Evolutionary conservation across 495 filamentous ascomycete species (phyloP), one percentile per base, ranked within the genome.

Genomic region (Hypoxylon crocopeplum): DNA sequence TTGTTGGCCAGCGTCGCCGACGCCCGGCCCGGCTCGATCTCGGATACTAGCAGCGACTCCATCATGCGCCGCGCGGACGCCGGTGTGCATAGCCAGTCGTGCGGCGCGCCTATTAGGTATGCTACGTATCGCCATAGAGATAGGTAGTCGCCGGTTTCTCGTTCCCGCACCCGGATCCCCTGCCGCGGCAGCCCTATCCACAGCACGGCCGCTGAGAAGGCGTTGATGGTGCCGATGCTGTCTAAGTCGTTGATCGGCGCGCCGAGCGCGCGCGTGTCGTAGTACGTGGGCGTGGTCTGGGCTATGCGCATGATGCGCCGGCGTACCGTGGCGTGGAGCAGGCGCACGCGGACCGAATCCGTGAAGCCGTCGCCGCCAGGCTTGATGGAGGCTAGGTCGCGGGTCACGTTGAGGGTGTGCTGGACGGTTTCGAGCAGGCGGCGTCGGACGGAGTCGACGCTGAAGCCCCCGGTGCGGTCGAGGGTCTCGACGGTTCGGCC

Each of bases 221-320:
- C 80, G 44, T 73, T 75, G 66, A 92, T 86, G 13, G 90, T 93
- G 11, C 69, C 84, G 25, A 92, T 84, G 45, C 79, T 83, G 71
- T 93, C 89, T 2, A 93, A 75, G 57, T 92, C 86, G 67, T 86
- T 92, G 66, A 91, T 83, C 1, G 90, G 90, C 0, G 87, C 69
- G 5, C 90, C 90, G 49, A 73, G 79, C 24, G 76, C 66, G 24
- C 80, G 67, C 12, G 85, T 62, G 54, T 86, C 75, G 65, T 86
- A 93, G 71, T 92, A 92, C 7, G 74, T 74, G 0, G 87, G 84
- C 11, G 74, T 72, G 22, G 76, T 64, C 7, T 72, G 51, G 13
- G 79, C 75, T 15, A 92, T 80, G 21, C 75, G 78, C 59, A 88
- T 65, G 48, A 92, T 90, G 19, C 84, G 81, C 44, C 81, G 68